These are phyloP conservation scores for Lepidium campestre DNA, from an alignment of 441 rosid species.

Conservation along the genomic window DNA sequence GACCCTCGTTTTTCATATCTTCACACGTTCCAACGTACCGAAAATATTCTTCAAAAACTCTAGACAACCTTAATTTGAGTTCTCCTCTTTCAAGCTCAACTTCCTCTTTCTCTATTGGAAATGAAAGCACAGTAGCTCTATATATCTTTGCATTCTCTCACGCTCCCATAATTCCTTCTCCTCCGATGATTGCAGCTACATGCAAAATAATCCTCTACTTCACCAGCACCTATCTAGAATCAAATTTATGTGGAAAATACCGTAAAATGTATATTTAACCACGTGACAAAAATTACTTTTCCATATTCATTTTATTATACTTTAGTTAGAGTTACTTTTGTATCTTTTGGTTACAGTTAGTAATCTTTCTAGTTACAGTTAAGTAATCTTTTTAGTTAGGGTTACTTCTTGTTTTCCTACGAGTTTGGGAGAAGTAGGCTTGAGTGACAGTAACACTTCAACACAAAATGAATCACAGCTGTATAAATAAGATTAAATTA, in stretches of 20 bases:
- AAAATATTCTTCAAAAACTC: neutral
- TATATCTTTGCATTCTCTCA: neutral
- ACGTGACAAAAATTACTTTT: too few relatives aligned
- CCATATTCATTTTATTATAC: too few relatives aligned
- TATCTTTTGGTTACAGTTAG: too few relatives aligned
- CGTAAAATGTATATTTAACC: too few relatives aligned
- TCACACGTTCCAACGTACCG: neutral
- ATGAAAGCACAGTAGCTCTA: neutral
- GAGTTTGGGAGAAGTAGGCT: neutral
- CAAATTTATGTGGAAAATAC: too few relatives aligned
- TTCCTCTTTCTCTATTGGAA: neutral
- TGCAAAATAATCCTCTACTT: neutral
- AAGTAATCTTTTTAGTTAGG: too few relatives aligned
- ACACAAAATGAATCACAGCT: neutral
- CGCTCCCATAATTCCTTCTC: neutral
- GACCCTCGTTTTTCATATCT: neutral
- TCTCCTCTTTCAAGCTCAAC: neutral
- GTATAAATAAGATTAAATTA: neutral
- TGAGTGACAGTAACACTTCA: slow-evolving; percentile 2
- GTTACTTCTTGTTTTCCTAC: neutral
- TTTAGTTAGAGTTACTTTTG: neutral
- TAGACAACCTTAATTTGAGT: neutral
- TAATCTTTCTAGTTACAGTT: too few relatives aligned
- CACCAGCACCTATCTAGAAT: too few relatives aligned
- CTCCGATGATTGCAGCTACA: neutral